A percentile compares a stretch with the other conserved stretches of the same genome.
These are phyloP conservation scores for Tulasnella sp. DNA, from an alignment of 768 basidiomycete genomes.

Conservation along the genomic window DNA sequence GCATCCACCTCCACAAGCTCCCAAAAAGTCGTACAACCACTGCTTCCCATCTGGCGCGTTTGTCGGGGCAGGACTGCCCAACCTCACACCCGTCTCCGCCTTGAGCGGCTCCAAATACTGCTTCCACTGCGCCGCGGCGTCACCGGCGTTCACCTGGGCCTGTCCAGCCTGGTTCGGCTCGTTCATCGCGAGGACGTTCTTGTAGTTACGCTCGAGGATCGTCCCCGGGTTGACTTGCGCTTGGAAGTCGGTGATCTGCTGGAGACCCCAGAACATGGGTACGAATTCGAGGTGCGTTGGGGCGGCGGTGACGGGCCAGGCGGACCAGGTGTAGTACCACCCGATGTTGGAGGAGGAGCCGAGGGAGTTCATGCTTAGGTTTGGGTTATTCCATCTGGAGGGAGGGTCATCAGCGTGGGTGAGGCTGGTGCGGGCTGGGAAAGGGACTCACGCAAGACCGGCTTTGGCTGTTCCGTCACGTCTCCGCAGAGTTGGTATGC, in stretches of 20 bases:
- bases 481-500: not conserved
- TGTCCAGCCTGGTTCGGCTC: constrained; percentile 39
- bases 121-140: constrained; percentile 42
- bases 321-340: constrained; percentile 44
- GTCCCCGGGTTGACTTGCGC: constrained; percentile 31
- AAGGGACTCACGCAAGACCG: constrained; percentile 1
- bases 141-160: constrained; percentile 37
- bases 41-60: constrained; percentile 40
- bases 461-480: not conserved
- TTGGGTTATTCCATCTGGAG: not conserved
- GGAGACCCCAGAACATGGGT: constrained; percentile 44
- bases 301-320: constrained; percentile 22
- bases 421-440: not conserved
- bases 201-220: constrained; percentile 28
- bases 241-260: constrained; percentile 29
- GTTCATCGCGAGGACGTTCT: constrained; percentile 41
- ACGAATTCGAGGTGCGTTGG: constrained; percentile 37
- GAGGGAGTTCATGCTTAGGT: not conserved
- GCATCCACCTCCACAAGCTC: constrained; percentile 38
- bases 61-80: constrained; percentile 45
- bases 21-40: constrained; percentile 44
- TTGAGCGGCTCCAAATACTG: constrained; percentile 32
- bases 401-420: not conserved
- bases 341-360: not conserved
- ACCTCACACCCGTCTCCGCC: constrained; percentile 28